Percentiles rank a stretch among this genome's conserved stretches.
Evolutionary conservation across 306 rosid genomes (phyloP).

Genomic region (Datisca glomerata): DNA sequence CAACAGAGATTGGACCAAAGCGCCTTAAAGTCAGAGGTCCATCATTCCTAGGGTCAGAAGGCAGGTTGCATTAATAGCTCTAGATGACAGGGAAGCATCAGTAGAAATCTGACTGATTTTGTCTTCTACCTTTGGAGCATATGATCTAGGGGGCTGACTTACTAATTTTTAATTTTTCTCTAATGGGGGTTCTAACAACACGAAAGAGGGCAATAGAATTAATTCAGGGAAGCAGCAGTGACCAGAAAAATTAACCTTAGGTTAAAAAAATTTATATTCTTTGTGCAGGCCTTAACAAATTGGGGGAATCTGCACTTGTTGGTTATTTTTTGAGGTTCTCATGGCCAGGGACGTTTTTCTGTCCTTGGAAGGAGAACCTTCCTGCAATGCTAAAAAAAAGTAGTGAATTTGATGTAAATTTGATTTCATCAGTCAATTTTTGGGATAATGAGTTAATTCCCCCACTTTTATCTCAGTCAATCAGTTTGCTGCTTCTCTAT

Average conservation of each 20-base stretch:
- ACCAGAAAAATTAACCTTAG: constrained; percentile 50
- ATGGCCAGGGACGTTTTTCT: constrained; percentile 63
- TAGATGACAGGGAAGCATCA: constrained; percentile 32
- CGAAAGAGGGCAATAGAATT: constrained; percentile 32
- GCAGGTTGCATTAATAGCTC: constrained; percentile 42
- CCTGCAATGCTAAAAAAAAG: constrained; percentile 29
- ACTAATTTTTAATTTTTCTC: constrained; percentile 60
- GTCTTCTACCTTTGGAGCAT: constrained; percentile 17
- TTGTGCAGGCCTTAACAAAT: constrained; percentile 83
- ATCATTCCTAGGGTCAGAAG: constrained; percentile 43
- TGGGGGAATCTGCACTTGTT: constrained; percentile 53
- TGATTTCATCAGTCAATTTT: constrained; percentile 28
- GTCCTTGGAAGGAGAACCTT: constrained; percentile 57
- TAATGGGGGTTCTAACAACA: constrained; percentile 72
- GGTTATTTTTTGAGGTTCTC: constrained; percentile 65
- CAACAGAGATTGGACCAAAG: constrained; percentile 52
- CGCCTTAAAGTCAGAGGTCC: constrained; percentile 76
- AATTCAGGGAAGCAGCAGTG: constrained; percentile 71
- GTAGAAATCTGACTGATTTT: constrained; percentile 17
- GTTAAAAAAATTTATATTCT: constrained; percentile 60
- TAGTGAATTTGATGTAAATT: constrained; percentile 45
- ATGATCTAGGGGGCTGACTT: constrained; percentile 38
- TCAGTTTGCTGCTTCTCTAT: constrained; percentile 49
- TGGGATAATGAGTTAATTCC: constrained; percentile 12
- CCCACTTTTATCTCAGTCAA: too few species aligned